Evolutionary conservation across 2,329 filamentous ascomycete species (phyloP), one percentile per base, ranked within the genome.

Genomic region (Ophiostoma sp.): DNA sequence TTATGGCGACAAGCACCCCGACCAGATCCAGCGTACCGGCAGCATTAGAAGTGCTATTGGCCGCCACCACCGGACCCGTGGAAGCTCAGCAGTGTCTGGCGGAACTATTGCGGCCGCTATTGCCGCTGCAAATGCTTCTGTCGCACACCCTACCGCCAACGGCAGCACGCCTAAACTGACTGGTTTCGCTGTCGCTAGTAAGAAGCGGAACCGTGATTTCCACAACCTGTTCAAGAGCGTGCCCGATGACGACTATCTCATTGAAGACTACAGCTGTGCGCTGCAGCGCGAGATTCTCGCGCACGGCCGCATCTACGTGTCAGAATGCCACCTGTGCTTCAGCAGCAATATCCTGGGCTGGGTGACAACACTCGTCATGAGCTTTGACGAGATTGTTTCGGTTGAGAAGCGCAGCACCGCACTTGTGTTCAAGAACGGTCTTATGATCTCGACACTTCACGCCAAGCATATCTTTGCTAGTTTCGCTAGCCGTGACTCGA

Each of bases 281-380:
- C 80, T 99, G 71, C 95, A 99, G 79, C 89, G 94, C 74, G 96
- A 99, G 77, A 99, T 99, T 72, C 86, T 99, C 48, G 88, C 96
- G 7, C 95, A 97, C 75, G 95, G 95, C 6, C 87, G 95, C 57
- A 85, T 99, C 17, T 99, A 99, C 77, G 92, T 99, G 60, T 98
- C 95, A 0, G 95, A 99, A 80, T 94, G 94, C 13, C 94, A 99
- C 77, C 88, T 99, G 66, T 99, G 95, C 82, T 99, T 99, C 80
- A 97, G 94, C 76, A 98, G 95, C 83, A 99, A 99, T 78, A 99
- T 99, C 74, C 87, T 99, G 66, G 95, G 95, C 69, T 99, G 95
- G 95, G 91, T 96, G 31, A 99, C 95, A 0, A 99, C 95, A 1
- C 83, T 99, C 60, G 94, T 99, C 68, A 97, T 99, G 82, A 96